phyloP scores from a whole-genome alignment of 2,329 filamentous ascomycete genomes.

The Colletotrichum eleusines region DNA sequence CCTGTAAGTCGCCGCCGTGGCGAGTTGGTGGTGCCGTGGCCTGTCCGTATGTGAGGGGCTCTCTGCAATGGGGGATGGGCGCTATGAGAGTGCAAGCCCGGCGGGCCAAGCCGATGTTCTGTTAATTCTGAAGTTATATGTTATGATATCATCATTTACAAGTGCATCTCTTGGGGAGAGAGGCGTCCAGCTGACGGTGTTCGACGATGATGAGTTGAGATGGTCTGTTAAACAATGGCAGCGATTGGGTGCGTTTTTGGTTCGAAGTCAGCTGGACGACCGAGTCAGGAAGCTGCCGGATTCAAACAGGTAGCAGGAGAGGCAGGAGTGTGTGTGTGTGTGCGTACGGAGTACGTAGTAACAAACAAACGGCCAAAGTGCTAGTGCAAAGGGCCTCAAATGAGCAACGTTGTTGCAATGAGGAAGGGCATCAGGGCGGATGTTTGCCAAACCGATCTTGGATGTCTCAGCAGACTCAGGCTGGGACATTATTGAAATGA shows the following conservation, averaged over 20 bases:
- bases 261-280: constrained; percentile 34
- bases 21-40: constrained; percentile 5
- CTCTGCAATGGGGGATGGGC: constrained; percentile 12
- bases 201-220: constrained; percentile 32
- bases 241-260: constrained; percentile 3
- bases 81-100: background rate
- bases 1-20: constrained; percentile 21
- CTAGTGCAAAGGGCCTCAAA: constrained; percentile 1
- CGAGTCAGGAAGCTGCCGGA: constrained; percentile 36
- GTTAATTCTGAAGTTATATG: constrained; percentile 12
- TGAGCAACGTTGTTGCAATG: background rate
- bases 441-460: constrained; percentile 17
- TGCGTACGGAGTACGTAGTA: background rate
- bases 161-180: constrained; percentile 16
- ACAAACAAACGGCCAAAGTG: constrained; percentile 9
- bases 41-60: constrained; percentile 13
- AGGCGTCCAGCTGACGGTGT: constrained; percentile 6
- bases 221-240: constrained; percentile 10
- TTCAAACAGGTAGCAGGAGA: constrained; percentile 26
- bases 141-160: constrained; percentile 33
- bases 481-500: constrained; percentile 10
- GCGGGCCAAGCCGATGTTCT: constrained; percentile 18
- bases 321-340: constrained; percentile 30
- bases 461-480: constrained; percentile 30
- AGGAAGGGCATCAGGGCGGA: background rate